A percentile compares a stretch with the other conserved stretches of the same genome.
Conservation (phyloP, 2,329 filamentous ascomycete species). For the Ophiostoma perfectum region DNA sequence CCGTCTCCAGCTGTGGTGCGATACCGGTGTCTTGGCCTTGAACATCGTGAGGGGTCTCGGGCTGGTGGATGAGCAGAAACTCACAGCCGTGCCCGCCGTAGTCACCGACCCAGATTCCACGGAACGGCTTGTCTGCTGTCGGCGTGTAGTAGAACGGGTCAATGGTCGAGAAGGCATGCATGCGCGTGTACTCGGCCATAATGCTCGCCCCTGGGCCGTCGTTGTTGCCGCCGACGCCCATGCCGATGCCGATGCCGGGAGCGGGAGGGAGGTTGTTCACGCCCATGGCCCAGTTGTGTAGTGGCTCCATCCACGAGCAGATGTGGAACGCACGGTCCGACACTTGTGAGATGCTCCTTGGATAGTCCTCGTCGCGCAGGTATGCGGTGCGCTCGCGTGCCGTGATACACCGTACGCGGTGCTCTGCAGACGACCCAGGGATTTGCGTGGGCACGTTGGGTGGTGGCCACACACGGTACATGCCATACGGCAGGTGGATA, state of each 20-base stretch:
- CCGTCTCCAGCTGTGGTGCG: constrained; percentile 32
- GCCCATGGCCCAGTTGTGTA: too few relatives aligned
- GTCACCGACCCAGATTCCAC: constrained; percentile 89
- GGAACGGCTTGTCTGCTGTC: constrained; percentile 71
- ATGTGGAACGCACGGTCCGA: constrained; percentile 69
- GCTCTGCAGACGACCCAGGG: background rate
- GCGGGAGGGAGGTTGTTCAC: too few relatives aligned
- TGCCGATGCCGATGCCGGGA: constrained; percentile 37
- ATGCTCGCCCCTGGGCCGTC: background rate
- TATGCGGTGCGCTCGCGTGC: background rate
- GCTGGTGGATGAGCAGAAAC: constrained; percentile 77
- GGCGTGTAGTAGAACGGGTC: constrained; percentile 72
- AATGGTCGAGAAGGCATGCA: constrained; percentile 65
- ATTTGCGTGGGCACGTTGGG: background rate
- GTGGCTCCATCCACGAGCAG: constrained; percentile 62
- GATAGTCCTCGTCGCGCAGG: background rate
- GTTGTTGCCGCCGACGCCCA: constrained; percentile 14
- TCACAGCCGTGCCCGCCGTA: constrained; percentile 86
- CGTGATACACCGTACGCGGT: background rate
- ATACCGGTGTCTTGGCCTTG: constrained; percentile 30
- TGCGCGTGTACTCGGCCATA: constrained; percentile 36
- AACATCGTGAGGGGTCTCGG: constrained; percentile 37
- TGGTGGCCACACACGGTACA: background rate
- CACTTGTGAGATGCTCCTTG: constrained; percentile 42
- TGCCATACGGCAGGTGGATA: background rate